phyloP scores from a whole-genome alignment of 768 basidiomycete genomes.

The Xerocomus potaroensis region DNA sequence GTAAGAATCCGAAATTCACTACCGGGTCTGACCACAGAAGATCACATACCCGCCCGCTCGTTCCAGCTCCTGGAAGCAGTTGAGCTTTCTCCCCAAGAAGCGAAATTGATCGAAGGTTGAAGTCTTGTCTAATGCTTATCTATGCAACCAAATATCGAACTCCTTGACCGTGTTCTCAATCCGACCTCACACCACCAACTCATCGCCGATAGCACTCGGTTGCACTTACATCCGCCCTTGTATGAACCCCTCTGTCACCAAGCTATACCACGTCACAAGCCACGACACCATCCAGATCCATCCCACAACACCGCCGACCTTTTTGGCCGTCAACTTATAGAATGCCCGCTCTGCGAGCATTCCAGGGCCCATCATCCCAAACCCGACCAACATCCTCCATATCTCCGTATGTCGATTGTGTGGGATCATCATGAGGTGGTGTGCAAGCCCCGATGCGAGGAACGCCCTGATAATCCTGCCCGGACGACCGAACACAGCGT shows the following conservation, averaged over 20 bases:
- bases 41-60: slow-evolving; percentile 88
- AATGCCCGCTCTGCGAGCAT: background rate
- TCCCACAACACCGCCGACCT: background rate
- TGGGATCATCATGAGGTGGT: background rate
- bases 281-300: background rate
- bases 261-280: background rate
- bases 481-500: background rate
- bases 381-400: background rate
- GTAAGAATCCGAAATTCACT: slow-evolving; percentile 79
- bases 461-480: background rate
- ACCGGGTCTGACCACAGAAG: slow-evolving; percentile 96
- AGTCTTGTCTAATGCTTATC: no score
- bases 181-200: background rate
- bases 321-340: background rate
- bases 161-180: background rate
- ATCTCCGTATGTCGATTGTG: background rate
- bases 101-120: background rate
- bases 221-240: background rate
- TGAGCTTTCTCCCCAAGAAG: no score
- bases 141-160: background rate
- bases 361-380: background rate
- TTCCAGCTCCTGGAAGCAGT: slow-evolving; percentile 95
- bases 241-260: background rate
- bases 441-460: background rate
- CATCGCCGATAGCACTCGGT: background rate